A percentile compares a stretch with the other conserved stretches of the same genome.
These are phyloP conservation scores for Houttuynia cordata DNA, from an alignment of 164 flowering plant genomes.

Conservation along the genomic window DNA sequence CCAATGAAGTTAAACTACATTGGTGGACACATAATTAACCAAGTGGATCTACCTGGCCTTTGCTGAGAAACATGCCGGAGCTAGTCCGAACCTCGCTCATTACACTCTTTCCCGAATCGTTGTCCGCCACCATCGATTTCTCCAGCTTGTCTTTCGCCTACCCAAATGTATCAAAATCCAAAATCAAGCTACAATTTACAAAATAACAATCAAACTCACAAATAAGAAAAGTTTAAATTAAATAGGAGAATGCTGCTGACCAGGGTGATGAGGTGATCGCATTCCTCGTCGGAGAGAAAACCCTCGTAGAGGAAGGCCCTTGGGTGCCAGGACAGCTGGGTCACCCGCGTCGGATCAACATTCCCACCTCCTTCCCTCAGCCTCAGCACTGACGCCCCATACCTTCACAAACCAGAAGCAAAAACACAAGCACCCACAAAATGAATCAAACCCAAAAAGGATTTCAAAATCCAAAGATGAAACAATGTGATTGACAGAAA, in stretches of 20 bases:
- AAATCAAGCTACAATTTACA: no score
- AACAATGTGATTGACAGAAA: no score
- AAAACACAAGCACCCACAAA: not conserved
- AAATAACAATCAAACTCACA: no score
- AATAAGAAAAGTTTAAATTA: no score
- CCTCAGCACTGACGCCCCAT: slow-evolving; percentile 18
- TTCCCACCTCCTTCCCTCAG: slow-evolving; percentile 14
- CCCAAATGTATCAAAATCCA: not conserved
- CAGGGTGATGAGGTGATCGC: slow-evolving; percentile 76
- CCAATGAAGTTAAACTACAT: no score
- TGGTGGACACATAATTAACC: no score
- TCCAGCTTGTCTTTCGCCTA: slow-evolving; percentile 78
- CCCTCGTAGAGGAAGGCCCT: slow-evolving; percentile 71
- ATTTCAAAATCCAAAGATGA: no score
- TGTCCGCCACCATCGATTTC: slow-evolving; percentile 91
- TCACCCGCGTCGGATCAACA: slow-evolving; percentile 61
- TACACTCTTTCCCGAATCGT: slow-evolving; percentile 78
- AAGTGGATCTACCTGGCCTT: slow-evolving; percentile 41
- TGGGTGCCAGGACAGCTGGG: slow-evolving; percentile 72
- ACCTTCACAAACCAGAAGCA: slow-evolving; percentile 7
- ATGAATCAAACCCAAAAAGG: not conserved
- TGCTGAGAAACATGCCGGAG: slow-evolving; percentile 82
- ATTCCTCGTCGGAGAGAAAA: slow-evolving; percentile 63
- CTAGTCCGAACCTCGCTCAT: slow-evolving; percentile 79
- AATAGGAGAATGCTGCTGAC: slow-evolving; percentile 18